A percentile compares a stretch with the other conserved stretches of the same genome.
Conservation (phyloP, 768 basidiomycete species). For the Tricholoma furcatifolium region DNA sequence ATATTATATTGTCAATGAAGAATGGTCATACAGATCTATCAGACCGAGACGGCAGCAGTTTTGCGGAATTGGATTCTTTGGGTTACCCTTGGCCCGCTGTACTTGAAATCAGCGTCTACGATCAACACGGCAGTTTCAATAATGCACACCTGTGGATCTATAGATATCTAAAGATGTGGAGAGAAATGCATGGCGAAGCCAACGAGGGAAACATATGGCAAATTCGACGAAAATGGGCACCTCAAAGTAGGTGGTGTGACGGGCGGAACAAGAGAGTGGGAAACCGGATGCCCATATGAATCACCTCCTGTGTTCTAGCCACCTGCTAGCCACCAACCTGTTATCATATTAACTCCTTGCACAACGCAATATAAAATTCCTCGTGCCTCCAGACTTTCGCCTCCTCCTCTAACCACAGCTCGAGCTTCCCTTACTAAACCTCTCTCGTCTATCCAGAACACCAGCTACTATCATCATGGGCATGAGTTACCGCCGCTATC, state of each 20-base stretch:
- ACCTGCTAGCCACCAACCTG: slow-evolving; percentile 19
- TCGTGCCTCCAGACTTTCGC: slow-evolving; percentile 1
- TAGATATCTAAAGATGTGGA: not conserved
- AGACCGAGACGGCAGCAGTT: no score
- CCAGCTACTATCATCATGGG: slow-evolving; percentile 55
- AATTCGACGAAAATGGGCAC: slow-evolving; percentile 9
- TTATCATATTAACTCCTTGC: slow-evolving; percentile 22
- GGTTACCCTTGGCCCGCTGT: no score
- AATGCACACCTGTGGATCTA: not conserved
- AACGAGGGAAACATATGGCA: slow-evolving; percentile 3
- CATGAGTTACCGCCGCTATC: slow-evolving; percentile 86
- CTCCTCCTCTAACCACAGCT: not conserved
- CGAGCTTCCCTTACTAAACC: slow-evolving; percentile 32
- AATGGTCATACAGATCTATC: no score
- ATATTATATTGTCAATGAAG: no score
- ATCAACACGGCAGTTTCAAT: no score
- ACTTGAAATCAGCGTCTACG: no score
- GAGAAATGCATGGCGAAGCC: not conserved
- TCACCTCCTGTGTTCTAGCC: slow-evolving; percentile 14
- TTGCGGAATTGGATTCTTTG: no score
- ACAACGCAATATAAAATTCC: slow-evolving; percentile 13
- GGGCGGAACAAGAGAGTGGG: slow-evolving; percentile 16
- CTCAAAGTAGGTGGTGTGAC: slow-evolving; percentile 11
- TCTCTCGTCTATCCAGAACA: slow-evolving; percentile 15
- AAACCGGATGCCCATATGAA: slow-evolving; percentile 7